phyloP scores from a whole-genome alignment of 495 filamentous ascomycete genomes.

The Alectoria sarmentosa region DNA sequence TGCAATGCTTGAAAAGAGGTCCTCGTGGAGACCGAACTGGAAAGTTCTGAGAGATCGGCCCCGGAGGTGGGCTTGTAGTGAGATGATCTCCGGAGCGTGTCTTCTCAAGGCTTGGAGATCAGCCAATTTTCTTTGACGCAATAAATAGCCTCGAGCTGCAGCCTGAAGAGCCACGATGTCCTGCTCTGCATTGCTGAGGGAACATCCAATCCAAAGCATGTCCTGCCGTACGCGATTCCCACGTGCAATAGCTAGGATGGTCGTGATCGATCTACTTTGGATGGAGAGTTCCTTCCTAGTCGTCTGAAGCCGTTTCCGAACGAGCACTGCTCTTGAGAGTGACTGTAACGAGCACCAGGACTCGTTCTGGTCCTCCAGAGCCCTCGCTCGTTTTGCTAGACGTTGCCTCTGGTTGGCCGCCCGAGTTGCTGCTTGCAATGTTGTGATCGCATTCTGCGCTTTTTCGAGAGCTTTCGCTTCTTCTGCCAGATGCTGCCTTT shows the following conservation, averaged over 20 bases:
- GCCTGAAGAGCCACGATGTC: conserved; percentile 43
- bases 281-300: conserved; percentile 34
- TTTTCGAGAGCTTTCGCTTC: conserved; percentile 36
- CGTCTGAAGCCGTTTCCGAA: conserved; percentile 36
- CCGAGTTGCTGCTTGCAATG: conserved; percentile 37
- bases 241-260: conserved; percentile 41
- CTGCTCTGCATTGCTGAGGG: conserved; percentile 33
- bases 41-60: conserved; percentile 51
- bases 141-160: conserved; percentile 37
- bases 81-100: conserved; percentile 49
- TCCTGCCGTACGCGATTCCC: conserved; percentile 36
- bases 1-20: conserved; percentile 48
- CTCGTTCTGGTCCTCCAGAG: conserved; percentile 34
- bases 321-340: conserved; percentile 39
- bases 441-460: conserved; percentile 28
- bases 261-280: conserved; percentile 35
- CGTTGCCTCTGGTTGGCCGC: conserved; percentile 16
- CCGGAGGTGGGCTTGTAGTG: conserved; percentile 65
- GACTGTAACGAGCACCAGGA: conserved; percentile 47
- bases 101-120: conserved; percentile 52
- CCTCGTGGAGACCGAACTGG: conserved; percentile 45
- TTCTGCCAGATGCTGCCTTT: conserved; percentile 18
- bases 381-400: conserved; percentile 25
- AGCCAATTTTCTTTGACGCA: conserved; percentile 37
- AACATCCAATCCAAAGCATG: conserved; percentile 31